Evolutionary conservation across 768 basidiomycete genomes (phyloP), one percentile per base, ranked within the genome.

Genomic region (Amylocystis lapponica): DNA sequence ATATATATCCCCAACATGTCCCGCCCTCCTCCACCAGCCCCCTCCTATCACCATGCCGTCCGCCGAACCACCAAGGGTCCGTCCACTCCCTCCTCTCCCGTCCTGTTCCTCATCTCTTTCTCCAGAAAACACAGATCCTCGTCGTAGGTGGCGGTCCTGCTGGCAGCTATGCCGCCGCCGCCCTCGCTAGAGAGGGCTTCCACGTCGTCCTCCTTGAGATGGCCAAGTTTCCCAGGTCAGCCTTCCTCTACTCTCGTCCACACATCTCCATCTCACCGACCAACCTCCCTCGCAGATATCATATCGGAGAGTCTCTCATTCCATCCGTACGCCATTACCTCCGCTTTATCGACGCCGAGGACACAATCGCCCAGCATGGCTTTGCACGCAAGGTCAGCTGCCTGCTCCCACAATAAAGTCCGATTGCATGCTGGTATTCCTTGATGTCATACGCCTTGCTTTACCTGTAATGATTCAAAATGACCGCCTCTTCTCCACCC

Each of bases 61-160:
- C 21, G 41, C 47, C 19, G 35, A 46, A 10, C 30, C 43, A 9
- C 50, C 50, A 14, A 41, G 35, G 11, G 50, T 51, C 23, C 16
- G 44, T 32, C 13, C 2, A 27, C 39, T 17, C 9, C 12, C n/a
- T 21, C n/a, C 25, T 20, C 26, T 39, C 14, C 17, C 34, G 27
- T 30, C 27, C 21, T 5, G 10, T 13, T 22, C 19, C 37, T 25
- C 16, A 29, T 17, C 17, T 1, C 2, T 20, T 20, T 19, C 31
- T 23, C 8, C 39, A 58, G 63, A 54, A 55, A 34, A 45, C 63
- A 12, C 61, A 64, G 35, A 46, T 78, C 42, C 69, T 76, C 30
- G 71, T 82, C 25, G 60, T 81, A 11, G 79, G 79, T 8, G 79
- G 80, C 37, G 80, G 79, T 13, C 80, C 80, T 1, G 74, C 68